Conservation (phyloP, 2,329 filamentous ascomycete genomes). For the Trichophyton verrucosum region DNA sequence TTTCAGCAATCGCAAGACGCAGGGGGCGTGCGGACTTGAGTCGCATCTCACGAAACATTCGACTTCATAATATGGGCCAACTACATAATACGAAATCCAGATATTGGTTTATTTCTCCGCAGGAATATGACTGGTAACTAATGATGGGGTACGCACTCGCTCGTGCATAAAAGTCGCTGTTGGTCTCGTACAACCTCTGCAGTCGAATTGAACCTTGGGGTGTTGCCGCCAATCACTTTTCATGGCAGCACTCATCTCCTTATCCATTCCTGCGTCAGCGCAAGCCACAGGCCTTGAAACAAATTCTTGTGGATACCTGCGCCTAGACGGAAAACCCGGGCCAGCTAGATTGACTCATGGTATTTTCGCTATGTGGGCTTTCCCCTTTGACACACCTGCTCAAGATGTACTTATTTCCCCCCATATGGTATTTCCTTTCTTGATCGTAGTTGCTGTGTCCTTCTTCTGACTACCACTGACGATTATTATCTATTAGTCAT, state of each 20-base stretch:
- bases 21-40: neutral
- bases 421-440: too few species aligned
- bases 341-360: neutral
- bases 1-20: neutral
- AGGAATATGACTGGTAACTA: neutral
- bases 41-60: neutral
- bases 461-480: too few species aligned
- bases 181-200: neutral
- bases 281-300: neutral
- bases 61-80: neutral
- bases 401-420: neutral
- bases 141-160: neutral
- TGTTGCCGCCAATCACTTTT: neutral
- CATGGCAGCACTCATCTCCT: neutral
- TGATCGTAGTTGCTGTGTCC: too few species aligned
- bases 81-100: neutral
- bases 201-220: neutral
- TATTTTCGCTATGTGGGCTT: neutral
- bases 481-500: too few species aligned
- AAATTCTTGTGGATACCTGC: neutral
- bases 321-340: neutral
- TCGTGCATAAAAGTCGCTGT: neutral
- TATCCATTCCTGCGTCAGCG: neutral
- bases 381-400: neutral
- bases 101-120: neutral